phyloP scores from a whole-genome alignment of 768 basidiomycete genomes.

The Boletus barrowsii region DNA sequence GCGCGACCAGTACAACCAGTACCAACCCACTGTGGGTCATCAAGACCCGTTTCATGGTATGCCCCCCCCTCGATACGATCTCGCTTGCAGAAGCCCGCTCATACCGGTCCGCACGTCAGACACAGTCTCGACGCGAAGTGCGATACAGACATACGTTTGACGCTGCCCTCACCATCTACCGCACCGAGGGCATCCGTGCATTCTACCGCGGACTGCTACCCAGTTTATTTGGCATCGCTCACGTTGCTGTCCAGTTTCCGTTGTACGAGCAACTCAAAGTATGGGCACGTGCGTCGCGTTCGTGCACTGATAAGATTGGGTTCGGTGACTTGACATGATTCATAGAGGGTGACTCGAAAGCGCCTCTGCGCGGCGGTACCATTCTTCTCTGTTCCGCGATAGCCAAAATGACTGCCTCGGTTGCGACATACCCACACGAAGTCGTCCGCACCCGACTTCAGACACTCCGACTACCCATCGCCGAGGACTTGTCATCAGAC shows the following conservation, averaged over 20 bases:
- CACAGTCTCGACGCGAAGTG: slow-evolving; percentile 74
- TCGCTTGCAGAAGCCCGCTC: slow-evolving; percentile 3
- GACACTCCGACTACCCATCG: slow-evolving; percentile 69
- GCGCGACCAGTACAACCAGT: slow-evolving; percentile 86
- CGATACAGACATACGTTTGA: slow-evolving; percentile 89
- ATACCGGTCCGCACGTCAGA: slow-evolving; percentile 44
- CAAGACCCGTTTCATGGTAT: slow-evolving; percentile 98
- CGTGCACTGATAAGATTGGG: neutral
- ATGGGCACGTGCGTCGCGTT: slow-evolving; percentile 66
- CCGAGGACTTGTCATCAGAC: slow-evolving; percentile 55
- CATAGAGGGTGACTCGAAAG: slow-evolving; percentile 30
- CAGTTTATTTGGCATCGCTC: slow-evolving; percentile 87
- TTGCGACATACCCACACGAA: slow-evolving; percentile 97
- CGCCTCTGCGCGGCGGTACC: slow-evolving; percentile 35
- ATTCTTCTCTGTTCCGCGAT: slow-evolving; percentile 90
- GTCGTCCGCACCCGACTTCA: slow-evolving; percentile 98
- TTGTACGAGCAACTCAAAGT: slow-evolving; percentile 91
- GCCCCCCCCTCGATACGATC: slow-evolving; percentile 10
- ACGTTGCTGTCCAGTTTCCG: slow-evolving; percentile 97
- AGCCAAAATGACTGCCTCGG: slow-evolving; percentile 93
- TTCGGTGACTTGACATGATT: neutral
- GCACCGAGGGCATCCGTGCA: slow-evolving; percentile 77
- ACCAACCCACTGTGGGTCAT: slow-evolving; percentile 99
- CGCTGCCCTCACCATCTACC: slow-evolving; percentile 86
- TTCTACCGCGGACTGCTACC: slow-evolving; percentile 95